phyloP scores from a whole-genome alignment of 768 basidiomycete genomes.

The Lactarius sanguifluus region DNA sequence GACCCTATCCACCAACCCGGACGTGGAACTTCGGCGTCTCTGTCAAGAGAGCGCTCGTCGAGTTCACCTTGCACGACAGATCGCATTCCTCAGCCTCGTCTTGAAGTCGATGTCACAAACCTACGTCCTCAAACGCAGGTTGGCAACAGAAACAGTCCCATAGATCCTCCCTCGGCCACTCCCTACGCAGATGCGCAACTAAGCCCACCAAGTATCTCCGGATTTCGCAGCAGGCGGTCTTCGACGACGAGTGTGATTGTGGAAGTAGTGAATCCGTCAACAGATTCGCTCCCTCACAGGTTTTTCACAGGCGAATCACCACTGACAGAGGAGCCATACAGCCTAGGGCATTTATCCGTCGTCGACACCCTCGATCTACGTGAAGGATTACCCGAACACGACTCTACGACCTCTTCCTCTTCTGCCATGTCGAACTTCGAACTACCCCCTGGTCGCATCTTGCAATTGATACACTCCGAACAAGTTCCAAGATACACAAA shows the following conservation, averaged over 20 bases:
- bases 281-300: not conserved
- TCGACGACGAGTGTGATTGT: not conserved
- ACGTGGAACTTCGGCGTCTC: not conserved
- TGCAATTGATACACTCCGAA: not conserved
- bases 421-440: not conserved
- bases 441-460: not conserved
- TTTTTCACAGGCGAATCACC: not conserved
- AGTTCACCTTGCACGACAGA: not conserved
- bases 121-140: not conserved
- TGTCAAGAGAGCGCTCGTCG: not conserved
- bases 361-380: too few species aligned
- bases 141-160: not conserved
- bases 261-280: not conserved
- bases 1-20: not conserved
- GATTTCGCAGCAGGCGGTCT: not conserved
- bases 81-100: not conserved
- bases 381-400: not conserved
- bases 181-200: not conserved
- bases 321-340: not conserved
- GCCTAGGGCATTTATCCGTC: not conserved
- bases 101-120: not conserved
- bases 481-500: not conserved
- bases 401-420: not conserved
- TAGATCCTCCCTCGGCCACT: not conserved
- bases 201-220: not conserved